Evolutionary conservation across 2,329 filamentous ascomycete genomes (phyloP).

Genomic region (Fusarium tuaranense): DNA sequence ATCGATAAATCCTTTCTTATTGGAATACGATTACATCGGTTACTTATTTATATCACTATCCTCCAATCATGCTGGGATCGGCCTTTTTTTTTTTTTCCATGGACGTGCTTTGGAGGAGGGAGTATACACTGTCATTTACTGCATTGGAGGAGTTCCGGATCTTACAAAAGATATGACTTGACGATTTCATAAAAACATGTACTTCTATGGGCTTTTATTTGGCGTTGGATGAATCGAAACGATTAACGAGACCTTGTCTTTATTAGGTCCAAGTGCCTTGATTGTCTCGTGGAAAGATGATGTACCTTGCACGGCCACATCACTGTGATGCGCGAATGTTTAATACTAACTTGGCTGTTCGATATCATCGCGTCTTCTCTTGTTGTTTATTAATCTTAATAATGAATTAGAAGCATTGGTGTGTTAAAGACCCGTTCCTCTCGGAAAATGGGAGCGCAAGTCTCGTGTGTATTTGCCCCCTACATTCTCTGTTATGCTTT

Average conservation of each 20-base stretch:
- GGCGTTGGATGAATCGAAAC: background rate
- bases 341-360: background rate
- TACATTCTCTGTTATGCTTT: background rate
- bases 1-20: background rate
- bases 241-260: background rate
- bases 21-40: background rate
- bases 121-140: background rate
- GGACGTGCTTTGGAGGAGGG: background rate
- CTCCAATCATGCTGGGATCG: background rate
- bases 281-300: background rate
- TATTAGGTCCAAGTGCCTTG: background rate
- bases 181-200: conserved; percentile 1
- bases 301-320: background rate
- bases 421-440: background rate
- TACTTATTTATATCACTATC: background rate
- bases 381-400: background rate
- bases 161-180: background rate
- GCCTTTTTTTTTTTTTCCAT: background rate
- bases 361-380: background rate
- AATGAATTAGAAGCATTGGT: background rate
- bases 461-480: background rate
- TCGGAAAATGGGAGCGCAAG: background rate
- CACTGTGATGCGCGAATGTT: background rate
- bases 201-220: background rate
- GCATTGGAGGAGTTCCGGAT: conserved; percentile 1